These are phyloP conservation scores for Dothidotthia symphoricarpi DNA, from an alignment of 2,329 filamentous ascomycete genomes.

Conservation along the genomic window DNA sequence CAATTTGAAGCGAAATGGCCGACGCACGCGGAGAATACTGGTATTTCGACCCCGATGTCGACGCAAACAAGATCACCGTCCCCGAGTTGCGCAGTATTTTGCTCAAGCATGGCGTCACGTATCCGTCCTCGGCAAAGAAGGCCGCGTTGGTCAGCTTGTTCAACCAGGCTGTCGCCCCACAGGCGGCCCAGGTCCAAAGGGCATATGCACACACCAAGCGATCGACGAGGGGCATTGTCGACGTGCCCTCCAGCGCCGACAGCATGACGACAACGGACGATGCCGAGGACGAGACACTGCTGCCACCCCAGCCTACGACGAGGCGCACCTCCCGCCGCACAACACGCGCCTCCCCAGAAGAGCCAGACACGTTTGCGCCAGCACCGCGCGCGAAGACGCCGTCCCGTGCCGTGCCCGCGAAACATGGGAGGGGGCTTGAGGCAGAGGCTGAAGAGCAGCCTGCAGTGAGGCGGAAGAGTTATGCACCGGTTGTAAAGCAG, in stretches of 20 bases:
- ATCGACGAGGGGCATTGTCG: slow-evolving; percentile 79
- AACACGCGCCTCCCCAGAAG: slow-evolving; percentile 46
- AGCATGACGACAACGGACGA: slow-evolving; percentile 57
- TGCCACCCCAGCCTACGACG: slow-evolving; percentile 45
- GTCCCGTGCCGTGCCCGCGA: slow-evolving; percentile 43
- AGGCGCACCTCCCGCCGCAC: slow-evolving; percentile 35
- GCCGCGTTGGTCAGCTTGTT: slow-evolving; percentile 81
- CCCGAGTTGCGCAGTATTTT: slow-evolving; percentile 88
- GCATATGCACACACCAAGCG: slow-evolving; percentile 77
- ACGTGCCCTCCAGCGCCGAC: slow-evolving; percentile 65
- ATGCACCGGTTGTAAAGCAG: slow-evolving; percentile 44
- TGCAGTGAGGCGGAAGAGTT: slow-evolving; percentile 38
- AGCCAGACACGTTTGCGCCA: slow-evolving; percentile 15
- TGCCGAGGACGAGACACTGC: slow-evolving; percentile 46
- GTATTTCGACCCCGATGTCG: slow-evolving; percentile 85
- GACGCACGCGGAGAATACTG: slow-evolving; percentile 39
- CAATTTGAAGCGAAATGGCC: slow-evolving; percentile 20
- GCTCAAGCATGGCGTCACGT: slow-evolving; percentile 80
- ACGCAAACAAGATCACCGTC: slow-evolving; percentile 78
- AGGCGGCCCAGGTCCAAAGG: slow-evolving; percentile 72
- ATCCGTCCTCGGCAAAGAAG: slow-evolving; percentile 90
- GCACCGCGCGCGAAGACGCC: slow-evolving; percentile 33
- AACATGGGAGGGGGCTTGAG: slow-evolving; percentile 45
- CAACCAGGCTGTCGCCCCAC: slow-evolving; percentile 72
- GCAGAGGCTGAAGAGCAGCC: slow-evolving; percentile 36